Conservation (phyloP, 2,329 filamentous ascomycete genomes). For the Arthroderma sp. region DNA sequence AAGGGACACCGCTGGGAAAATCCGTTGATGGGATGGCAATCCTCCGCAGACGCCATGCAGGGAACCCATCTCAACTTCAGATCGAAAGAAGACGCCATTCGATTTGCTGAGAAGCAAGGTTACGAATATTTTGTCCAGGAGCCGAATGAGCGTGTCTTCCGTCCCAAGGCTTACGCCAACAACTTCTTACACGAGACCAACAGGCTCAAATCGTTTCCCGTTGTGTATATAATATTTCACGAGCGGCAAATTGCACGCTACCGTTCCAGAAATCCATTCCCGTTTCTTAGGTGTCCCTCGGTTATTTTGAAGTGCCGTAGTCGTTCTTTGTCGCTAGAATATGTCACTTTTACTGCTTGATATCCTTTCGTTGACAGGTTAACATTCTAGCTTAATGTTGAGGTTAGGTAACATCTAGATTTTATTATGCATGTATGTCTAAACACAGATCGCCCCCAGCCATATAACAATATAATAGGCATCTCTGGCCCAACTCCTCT, state of each 20-base stretch:
- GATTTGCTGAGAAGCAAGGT: conserved; percentile 95
- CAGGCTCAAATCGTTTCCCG: conserved; percentile 58
- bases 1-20: conserved; percentile 99
- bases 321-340: too few relatives aligned
- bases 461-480: background rate
- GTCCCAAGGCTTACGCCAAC: conserved; percentile 90
- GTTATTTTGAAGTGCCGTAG: background rate
- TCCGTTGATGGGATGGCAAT: conserved; percentile 96
- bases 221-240: conserved; percentile 10
- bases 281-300: background rate
- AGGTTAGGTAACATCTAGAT: background rate
- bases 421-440: background rate
- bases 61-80: conserved; percentile 84
- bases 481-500: background rate
- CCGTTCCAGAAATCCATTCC: background rate
- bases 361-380: too few relatives aligned
- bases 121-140: conserved; percentile 99
- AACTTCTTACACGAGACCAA: conserved; percentile 79
- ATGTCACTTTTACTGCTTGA: too few relatives aligned
- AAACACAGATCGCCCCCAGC: background rate
- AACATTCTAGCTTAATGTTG: too few relatives aligned
- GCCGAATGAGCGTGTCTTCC: conserved; percentile 74
- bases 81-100: conserved; percentile 84
- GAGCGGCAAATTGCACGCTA: background rate
- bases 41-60: conserved; percentile 88